A percentile compares a stretch with the other conserved stretches of the same genome.
phyloP scores from a whole-genome alignment of 192 early-diverging fungal species.

The Coemansia sp. region DNA sequence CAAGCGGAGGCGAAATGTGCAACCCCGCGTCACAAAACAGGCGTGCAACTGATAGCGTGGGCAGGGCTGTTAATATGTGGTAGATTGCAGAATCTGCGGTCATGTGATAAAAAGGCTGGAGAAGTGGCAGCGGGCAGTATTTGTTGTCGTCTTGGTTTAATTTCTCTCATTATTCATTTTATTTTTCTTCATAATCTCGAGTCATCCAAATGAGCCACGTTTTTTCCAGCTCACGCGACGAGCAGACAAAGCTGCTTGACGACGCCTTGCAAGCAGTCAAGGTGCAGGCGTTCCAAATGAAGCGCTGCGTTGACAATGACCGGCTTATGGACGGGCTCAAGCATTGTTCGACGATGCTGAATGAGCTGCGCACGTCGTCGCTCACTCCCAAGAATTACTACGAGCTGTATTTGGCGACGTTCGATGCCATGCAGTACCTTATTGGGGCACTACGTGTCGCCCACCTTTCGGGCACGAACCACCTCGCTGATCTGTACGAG shows the following conservation, averaged over 20 bases:
- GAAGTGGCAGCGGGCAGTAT: no score
- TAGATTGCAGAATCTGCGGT: background rate
- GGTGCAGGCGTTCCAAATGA: conserved; percentile 93
- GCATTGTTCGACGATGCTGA: conserved; percentile 96
- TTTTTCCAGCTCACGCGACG: conserved; percentile 56
- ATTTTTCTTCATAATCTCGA: no score
- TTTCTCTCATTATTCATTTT: no score
- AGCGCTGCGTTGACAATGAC: conserved; percentile 82
- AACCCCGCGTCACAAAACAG: background rate
- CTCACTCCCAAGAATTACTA: conserved; percentile 98
- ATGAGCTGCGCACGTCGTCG: conserved; percentile 91
- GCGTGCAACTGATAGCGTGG: background rate
- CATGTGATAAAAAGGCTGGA: conserved; percentile 4
- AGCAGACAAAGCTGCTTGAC: conserved; percentile 89
- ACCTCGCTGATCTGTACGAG: conserved; percentile 93
- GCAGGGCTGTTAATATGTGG: background rate
- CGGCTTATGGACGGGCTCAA: conserved; percentile 97
- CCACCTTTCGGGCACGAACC: conserved; percentile 75
- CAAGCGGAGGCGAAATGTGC: background rate
- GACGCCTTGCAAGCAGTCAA: conserved; percentile 92
- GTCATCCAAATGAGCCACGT: conserved; percentile 36
- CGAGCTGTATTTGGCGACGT: conserved; percentile 99
- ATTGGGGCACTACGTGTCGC: conserved; percentile 87
- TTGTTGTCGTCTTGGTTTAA: no score
- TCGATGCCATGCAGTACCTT: conserved; percentile 95